These are phyloP conservation scores for Phytophthora sp. DNA, from an alignment of 352 stramenopile genomes.

Conservation along the genomic window DNA sequence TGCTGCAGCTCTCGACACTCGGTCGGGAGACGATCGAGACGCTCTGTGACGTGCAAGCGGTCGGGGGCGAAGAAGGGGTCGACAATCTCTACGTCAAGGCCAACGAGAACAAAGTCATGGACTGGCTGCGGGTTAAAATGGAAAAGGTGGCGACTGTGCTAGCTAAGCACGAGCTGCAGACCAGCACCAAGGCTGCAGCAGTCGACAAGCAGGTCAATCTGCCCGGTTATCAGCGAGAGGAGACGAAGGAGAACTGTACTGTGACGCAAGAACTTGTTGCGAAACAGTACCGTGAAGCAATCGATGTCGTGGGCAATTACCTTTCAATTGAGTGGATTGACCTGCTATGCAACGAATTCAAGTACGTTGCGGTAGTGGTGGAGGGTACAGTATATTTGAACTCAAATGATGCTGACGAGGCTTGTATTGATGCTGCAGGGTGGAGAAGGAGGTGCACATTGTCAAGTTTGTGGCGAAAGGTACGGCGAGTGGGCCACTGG, in stretches of 20 bases:
- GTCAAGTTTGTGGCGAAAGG: slow-evolving; percentile 15
- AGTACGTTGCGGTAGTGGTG: slow-evolving; percentile 39
- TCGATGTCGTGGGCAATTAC: slow-evolving; percentile 70
- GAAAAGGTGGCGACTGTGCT: slow-evolving; percentile 51
- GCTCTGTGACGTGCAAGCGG: slow-evolving; percentile 65
- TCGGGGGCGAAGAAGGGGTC: slow-evolving; percentile 45
- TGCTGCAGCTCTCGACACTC: slow-evolving; percentile 49
- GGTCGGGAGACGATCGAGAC: slow-evolving; percentile 38
- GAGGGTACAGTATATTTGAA: background rate
- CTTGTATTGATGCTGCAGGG: slow-evolving; percentile 22
- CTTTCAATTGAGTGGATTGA: slow-evolving; percentile 50
- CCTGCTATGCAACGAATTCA: slow-evolving; percentile 55
- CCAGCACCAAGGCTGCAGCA: slow-evolving; percentile 21
- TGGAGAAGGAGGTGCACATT: slow-evolving; percentile 35
- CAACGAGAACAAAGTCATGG: slow-evolving; percentile 57
- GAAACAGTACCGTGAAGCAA: slow-evolving; percentile 47
- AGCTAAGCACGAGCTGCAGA: slow-evolving; percentile 39
- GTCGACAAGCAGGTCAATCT: slow-evolving; percentile 52
- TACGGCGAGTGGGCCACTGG: slow-evolving; percentile 38
- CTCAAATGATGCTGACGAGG: background rate
- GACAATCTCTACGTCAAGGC: slow-evolving; percentile 65
- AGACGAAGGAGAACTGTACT: background rate
- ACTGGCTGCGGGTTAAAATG: slow-evolving; percentile 65
- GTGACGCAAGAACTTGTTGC: slow-evolving; percentile 27
- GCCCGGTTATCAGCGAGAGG: slow-evolving; percentile 17